Percentiles rank a stretch among this genome's conserved stretches.
Evolutionary conservation across 2,329 filamentous ascomycete genomes (phyloP).

Genomic region (Ophiostoma populinum): DNA sequence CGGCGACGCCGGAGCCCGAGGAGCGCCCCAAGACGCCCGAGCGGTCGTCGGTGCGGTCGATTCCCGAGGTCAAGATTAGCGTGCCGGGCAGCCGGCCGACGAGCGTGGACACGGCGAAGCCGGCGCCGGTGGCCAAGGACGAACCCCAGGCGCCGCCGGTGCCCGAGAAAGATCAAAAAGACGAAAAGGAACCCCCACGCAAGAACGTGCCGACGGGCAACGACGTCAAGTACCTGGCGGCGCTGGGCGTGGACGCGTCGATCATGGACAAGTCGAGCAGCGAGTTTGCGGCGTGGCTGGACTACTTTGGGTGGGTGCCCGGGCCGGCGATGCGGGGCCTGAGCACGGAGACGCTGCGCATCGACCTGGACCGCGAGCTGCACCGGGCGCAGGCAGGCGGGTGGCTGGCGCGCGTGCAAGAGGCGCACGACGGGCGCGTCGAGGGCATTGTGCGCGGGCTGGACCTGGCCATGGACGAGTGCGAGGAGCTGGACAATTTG

Average conservation of each 20-base stretch:
- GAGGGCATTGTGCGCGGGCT: constrained; percentile 73
- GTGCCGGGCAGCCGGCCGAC: constrained; percentile 25
- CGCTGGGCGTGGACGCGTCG: constrained; percentile 58
- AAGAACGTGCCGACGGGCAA: constrained; percentile 52
- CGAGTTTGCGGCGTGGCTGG: constrained; percentile 68
- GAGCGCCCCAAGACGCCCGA: constrained; percentile 18
- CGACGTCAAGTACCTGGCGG: constrained; percentile 60
- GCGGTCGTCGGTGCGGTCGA: constrained; percentile 26
- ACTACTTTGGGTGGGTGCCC: constrained; percentile 75
- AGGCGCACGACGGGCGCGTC: constrained; percentile 84
- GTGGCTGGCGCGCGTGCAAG: constrained; percentile 69
- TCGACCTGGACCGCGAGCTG: constrained; percentile 71
- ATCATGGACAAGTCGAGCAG: constrained; percentile 61
- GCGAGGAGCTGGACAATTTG: constrained; percentile 87
- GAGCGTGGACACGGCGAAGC: constrained; percentile 23
- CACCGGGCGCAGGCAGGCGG: constrained; percentile 82
- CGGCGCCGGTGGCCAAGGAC: neutral
- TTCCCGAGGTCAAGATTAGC: constrained; percentile 43
- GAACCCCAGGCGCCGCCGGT: constrained; percentile 16
- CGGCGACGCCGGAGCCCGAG: constrained; percentile 13
- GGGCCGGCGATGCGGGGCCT: constrained; percentile 58
- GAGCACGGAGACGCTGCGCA: constrained; percentile 63
- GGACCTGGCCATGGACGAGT: constrained; percentile 81
- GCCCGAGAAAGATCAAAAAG: constrained; percentile 13
- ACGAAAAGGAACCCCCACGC: too few species aligned